Evolutionary conservation across 1,284 basidiomycete genomes (phyloP).

Genomic region (Inonotus obliquus): DNA sequence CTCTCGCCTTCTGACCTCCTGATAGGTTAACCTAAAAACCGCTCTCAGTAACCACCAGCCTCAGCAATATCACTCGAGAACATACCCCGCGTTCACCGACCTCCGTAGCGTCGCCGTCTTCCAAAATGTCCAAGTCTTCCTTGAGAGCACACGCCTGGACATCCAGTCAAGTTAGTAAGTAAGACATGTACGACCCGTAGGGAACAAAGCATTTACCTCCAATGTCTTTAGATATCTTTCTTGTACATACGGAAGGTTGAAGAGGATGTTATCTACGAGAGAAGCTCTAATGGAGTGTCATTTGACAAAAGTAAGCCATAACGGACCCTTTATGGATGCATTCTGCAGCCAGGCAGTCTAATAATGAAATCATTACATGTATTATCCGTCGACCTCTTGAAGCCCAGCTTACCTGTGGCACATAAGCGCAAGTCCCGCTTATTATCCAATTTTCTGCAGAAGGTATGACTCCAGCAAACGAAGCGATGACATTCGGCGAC

Average conservation of each 20-base stretch:
- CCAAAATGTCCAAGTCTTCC: slow-evolving; percentile 83
- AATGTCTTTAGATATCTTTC: slow-evolving; percentile 76
- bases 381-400: background rate
- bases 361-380: background rate
- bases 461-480: slow-evolving; percentile 38
- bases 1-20: slow-evolving; percentile 93
- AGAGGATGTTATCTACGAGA: slow-evolving; percentile 80
- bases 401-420: slow-evolving; percentile 63
- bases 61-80: slow-evolving; percentile 19
- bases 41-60: background rate
- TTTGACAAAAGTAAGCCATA: background rate
- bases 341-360: slow-evolving; percentile 82
- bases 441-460: slow-evolving; percentile 71
- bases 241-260: slow-evolving; percentile 78
- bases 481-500: slow-evolving; percentile 71
- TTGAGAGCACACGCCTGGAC: slow-evolving; percentile 55
- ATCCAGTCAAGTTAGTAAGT: background rate
- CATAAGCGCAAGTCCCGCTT: slow-evolving; percentile 78
- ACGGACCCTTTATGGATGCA: slow-evolving; percentile 78
- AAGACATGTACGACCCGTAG: background rate
- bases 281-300: background rate
- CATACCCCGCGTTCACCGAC: slow-evolving; percentile 81
- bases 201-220: slow-evolving; percentile 35
- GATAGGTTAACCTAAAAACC: slow-evolving; percentile 70
- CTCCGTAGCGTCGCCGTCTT: slow-evolving; percentile 91